These are phyloP conservation scores for Malus hybrid DNA, from an alignment of 331 rosid genomes.

Conservation along the genomic window DNA sequence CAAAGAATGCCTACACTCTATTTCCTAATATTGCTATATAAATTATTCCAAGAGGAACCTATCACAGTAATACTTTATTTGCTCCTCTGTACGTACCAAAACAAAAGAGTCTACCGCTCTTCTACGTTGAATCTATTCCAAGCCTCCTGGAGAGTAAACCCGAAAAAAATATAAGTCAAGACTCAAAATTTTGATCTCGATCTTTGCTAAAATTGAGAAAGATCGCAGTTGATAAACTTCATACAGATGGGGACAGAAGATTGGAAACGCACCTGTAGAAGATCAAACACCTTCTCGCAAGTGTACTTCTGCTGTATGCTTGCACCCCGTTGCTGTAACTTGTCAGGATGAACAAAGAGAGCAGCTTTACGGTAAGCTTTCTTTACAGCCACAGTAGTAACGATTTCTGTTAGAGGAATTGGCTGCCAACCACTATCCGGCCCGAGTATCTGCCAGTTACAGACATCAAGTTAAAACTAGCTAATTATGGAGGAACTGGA, in stretches of 20 bases:
- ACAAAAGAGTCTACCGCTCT: slow-evolving; percentile 37
- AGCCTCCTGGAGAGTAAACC: slow-evolving; percentile 56
- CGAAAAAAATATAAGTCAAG: neutral
- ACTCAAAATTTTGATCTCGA: too few relatives aligned
- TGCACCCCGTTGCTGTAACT: slow-evolving; percentile 91
- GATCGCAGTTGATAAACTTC: neutral
- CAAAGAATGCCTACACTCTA: neutral
- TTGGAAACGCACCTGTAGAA: slow-evolving; percentile 59
- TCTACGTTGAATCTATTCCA: slow-evolving; percentile 88
- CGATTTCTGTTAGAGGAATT: slow-evolving; percentile 64
- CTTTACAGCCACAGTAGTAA: slow-evolving; percentile 54
- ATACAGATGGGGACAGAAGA: neutral
- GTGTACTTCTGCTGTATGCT: slow-evolving; percentile 81
- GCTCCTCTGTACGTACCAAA: neutral
- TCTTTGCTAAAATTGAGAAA: too few relatives aligned
- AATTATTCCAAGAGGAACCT: neutral
- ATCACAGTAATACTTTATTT: neutral
- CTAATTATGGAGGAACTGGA: neutral
- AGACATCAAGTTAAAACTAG: slow-evolving; percentile 2
- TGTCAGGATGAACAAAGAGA: slow-evolving; percentile 93
- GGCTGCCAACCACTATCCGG: slow-evolving; percentile 92
- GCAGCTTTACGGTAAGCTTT: slow-evolving; percentile 90
- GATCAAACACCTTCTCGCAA: slow-evolving; percentile 96
- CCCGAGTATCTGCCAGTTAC: slow-evolving; percentile 64
- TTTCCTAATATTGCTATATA: neutral